phyloP scores from a whole-genome alignment of 768 basidiomycete genomes.

The Gautieria morchelliformis region DNA sequence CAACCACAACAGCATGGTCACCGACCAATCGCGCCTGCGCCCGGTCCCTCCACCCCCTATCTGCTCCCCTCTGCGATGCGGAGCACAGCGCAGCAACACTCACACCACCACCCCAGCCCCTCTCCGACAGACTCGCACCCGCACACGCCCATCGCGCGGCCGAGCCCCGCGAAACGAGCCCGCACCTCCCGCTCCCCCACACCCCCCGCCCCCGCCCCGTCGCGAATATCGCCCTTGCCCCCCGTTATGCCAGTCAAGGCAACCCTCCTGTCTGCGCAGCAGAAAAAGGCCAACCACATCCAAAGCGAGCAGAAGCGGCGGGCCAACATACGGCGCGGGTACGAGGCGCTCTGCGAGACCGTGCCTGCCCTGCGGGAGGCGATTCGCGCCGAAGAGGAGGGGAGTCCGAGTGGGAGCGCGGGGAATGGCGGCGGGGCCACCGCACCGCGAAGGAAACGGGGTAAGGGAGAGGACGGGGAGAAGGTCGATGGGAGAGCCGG shows the following conservation, averaged over 20 bases:
- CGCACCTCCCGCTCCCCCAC: conserved; percentile 21
- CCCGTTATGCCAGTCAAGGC: conserved; percentile 20
- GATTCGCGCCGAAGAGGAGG: conserved; percentile 66
- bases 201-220: conserved; percentile 8
- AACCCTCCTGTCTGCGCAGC: conserved; percentile 61
- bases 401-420: conserved; percentile 14
- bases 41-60: neutral
- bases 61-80: neutral
- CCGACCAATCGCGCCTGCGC: conserved; percentile 9
- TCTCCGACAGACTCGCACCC: conserved; percentile 8
- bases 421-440: conserved; percentile 10
- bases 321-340: conserved; percentile 82
- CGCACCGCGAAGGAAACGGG: conserved; percentile 18
- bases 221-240: conserved; percentile 8
- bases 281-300: conserved; percentile 92
- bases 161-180: conserved; percentile 16
- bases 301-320: conserved; percentile 90
- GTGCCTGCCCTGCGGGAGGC: conserved; percentile 79
- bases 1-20: conserved; percentile 11
- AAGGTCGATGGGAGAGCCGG: conserved; percentile 78
- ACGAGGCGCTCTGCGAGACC: conserved; percentile 77
- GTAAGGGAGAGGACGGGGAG: conserved; percentile 38
- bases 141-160: conserved; percentile 21
- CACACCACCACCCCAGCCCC: conserved; percentile 2
- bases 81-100: neutral